A percentile compares a stretch with the other conserved stretches of the same genome.
phyloP scores from a whole-genome alignment of 345 rosid species.

The Bruguiera sexangula region DNA sequence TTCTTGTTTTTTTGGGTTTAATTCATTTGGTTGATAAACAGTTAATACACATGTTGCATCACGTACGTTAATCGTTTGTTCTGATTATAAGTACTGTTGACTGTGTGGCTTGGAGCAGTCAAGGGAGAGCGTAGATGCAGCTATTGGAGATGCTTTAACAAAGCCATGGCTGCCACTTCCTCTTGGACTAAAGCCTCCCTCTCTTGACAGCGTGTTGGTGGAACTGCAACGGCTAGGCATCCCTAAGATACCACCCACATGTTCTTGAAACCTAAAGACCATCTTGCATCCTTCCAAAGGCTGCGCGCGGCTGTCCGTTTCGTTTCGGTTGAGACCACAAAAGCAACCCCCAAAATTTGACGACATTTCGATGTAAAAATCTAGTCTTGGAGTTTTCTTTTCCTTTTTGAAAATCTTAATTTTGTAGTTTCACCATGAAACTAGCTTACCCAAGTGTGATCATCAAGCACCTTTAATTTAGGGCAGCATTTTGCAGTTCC shows the following conservation, averaged over 20 bases:
- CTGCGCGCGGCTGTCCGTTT: background rate
- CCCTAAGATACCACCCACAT: conserved; percentile 54
- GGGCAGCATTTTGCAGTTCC: too few relatives aligned
- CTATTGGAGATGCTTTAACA: conserved; percentile 64
- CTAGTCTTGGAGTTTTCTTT: conserved; percentile 18
- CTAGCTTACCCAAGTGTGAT: background rate
- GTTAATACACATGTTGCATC: too few relatives aligned
- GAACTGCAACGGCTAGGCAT: conserved; percentile 79
- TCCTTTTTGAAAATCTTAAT: background rate
- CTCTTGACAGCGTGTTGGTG: conserved; percentile 55
- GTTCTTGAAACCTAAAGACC: conserved; percentile 23
- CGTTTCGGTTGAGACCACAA: background rate
- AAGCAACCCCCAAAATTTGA: conserved; percentile 27
- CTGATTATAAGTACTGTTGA: background rate
- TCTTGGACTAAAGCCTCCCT: conserved; percentile 69
- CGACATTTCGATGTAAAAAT: conserved; percentile 17
- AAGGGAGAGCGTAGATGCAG: conserved; percentile 67
- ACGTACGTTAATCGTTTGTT: background rate
- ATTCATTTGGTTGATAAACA: too few relatives aligned
- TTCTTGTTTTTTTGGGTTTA: background rate
- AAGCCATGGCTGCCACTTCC: conserved; percentile 90
- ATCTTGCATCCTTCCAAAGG: background rate
- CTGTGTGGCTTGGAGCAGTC: conserved; percentile 34
- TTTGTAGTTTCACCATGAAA: conserved; percentile 7
- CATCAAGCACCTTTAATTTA: background rate